Evolutionary conservation across 1,284 basidiomycete species (phyloP).

Genomic region (Marasmius fiardii): DNA sequence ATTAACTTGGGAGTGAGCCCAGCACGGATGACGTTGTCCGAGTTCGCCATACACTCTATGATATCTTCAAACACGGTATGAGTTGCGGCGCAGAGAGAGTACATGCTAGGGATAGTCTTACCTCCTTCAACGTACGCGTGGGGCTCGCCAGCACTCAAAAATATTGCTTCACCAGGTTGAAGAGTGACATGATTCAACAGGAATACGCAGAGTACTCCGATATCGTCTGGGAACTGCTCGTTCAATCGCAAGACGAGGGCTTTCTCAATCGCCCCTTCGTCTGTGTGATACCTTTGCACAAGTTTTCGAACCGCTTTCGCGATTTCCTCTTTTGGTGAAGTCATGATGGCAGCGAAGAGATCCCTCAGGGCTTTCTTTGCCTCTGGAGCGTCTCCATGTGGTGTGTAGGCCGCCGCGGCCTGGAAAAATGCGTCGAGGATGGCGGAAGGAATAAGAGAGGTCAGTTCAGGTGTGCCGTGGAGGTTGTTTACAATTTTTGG

Average conservation of each 20-base stretch:
- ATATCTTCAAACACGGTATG: constrained; percentile 59
- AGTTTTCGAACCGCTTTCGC: constrained; percentile 57
- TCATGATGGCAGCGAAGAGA: constrained; percentile 86
- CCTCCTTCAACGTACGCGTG: constrained; percentile 96
- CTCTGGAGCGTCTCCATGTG: constrained; percentile 36
- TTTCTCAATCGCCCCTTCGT: constrained; percentile 42
- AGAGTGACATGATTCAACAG: constrained; percentile 86
- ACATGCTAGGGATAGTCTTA: constrained; percentile 29
- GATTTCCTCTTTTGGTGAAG: constrained; percentile 52
- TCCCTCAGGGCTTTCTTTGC: constrained; percentile 65
- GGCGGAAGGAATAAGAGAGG: constrained; percentile 60
- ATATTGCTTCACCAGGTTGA: constrained; percentile 86
- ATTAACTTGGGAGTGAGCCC: constrained; percentile 96
- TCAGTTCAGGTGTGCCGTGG: constrained; percentile 74
- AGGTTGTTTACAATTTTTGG: constrained; percentile 69
- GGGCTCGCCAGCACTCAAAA: constrained; percentile 93
- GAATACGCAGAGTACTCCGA: constrained; percentile 94
- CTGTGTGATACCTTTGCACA: constrained; percentile 56
- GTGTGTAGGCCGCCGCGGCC: constrained; percentile 39
- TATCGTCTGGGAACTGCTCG: constrained; percentile 86
- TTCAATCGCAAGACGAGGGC: constrained; percentile 75
- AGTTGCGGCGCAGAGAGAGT: constrained; percentile 1
- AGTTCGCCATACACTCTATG: constrained; percentile 97
- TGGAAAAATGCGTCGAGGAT: constrained; percentile 49
- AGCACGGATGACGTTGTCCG: constrained; percentile 98